Percentiles rank a stretch among this genome's conserved stretches.
Evolutionary conservation across 1,284 basidiomycete species (phyloP).

Genomic region (Sporisorium sorghi): DNA sequence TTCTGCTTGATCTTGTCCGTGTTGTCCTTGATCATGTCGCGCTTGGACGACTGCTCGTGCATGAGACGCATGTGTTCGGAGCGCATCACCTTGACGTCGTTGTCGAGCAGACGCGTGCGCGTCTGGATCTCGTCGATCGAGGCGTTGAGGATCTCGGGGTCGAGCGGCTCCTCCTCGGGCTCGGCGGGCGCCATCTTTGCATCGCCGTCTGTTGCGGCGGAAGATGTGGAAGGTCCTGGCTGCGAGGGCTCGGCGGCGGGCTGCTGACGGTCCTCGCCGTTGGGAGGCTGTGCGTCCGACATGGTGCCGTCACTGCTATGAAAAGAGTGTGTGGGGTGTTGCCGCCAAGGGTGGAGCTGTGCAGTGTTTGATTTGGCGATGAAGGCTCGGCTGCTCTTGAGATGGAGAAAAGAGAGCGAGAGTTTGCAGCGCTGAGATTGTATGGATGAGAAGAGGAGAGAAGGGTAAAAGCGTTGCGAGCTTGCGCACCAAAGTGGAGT

Average conservation of each 20-base stretch:
- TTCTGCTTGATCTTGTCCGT: constrained; percentile 99
- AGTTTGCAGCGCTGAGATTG: neutral
- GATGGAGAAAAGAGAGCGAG: neutral
- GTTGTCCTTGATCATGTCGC: constrained; percentile 98
- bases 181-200: constrained; percentile 48
- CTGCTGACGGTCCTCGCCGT: constrained; percentile 25
- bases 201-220: constrained; percentile 36
- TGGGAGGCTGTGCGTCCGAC: constrained; percentile 48
- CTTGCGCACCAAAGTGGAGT: constrained; percentile 33
- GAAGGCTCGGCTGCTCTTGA: neutral
- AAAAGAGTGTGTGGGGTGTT: neutral
- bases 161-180: constrained; percentile 51
- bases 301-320: constrained; percentile 13
- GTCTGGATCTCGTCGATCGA: constrained; percentile 65
- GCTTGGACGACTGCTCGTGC: constrained; percentile 95
- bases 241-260: constrained; percentile 16
- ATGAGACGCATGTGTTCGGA: constrained; percentile 85
- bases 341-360: neutral
- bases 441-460: too few species aligned
- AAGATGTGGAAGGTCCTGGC: constrained; percentile 31
- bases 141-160: constrained; percentile 64
- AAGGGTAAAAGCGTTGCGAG: too few species aligned
- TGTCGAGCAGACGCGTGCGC: constrained; percentile 66
- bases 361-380: neutral
- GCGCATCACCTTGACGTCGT: constrained; percentile 68